Evolutionary conservation across 495 filamentous ascomycete species (phyloP), one percentile per base, ranked within the genome.

Genomic region (Aspergillus funiculosus): DNA sequence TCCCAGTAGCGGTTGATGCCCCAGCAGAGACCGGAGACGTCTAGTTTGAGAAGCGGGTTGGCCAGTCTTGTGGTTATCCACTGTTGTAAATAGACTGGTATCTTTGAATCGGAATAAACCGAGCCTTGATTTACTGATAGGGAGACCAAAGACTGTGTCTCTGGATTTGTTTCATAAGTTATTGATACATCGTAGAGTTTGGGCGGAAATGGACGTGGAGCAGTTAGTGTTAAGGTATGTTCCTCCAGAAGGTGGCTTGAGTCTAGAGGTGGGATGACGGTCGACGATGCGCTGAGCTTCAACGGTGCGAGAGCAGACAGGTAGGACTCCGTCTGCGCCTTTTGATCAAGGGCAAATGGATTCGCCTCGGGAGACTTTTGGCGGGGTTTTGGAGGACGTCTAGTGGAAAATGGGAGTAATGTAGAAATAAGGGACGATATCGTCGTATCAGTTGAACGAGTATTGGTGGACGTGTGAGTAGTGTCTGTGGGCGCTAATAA

Each of bases 1-100:
- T 70, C 70, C 67, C 70, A 72, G 49, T 67, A 70, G 7, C 64
- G 56, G 20, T 67, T 70, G 24, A 71, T 64, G 17, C 66, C 67
- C 62, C 66, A 66, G 43, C 70, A 70, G 3, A 71, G 57, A 6
- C 67, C 70, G 6, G 68, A 56, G 26, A 73, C 53, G 38, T 73
- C 68, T 1, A 72, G 54, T 31, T 55, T 63, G 13, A 68, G 28
- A 6, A 72, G 59, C 1, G 66, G 59, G 25, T 62, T 69, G 8
- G 47, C 46, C 27, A 73, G 43, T 20, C 70, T 56, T 14, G 56
- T 46, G 9, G 62, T 53, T n/a, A 68, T 64, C 70, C 70, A 73
- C 37, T 48, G 56, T n/a, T 56, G 66, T n/a, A 73, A 49, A 11
- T 50, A 46, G 20, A 56, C 48, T 4, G 66, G 66, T 1, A 64